Conservation (phyloP, 2,329 filamentous ascomycete genomes). For the Fonsecaea nubica region DNA sequence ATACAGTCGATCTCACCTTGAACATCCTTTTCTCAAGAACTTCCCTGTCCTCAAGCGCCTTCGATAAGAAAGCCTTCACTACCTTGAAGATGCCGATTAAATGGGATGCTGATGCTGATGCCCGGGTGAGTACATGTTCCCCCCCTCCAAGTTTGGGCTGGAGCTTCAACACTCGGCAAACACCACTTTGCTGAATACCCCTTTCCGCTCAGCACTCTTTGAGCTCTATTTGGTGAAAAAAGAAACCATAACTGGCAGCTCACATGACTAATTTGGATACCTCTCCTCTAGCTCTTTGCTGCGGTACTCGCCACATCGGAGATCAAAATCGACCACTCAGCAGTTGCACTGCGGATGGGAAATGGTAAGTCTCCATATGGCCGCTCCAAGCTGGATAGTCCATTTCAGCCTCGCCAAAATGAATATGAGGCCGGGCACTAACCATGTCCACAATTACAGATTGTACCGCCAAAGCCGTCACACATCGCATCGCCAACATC, state of each 20-base stretch:
- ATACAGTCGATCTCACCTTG: not conserved
- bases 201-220: not conserved
- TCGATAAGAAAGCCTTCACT: not conserved
- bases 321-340: not conserved
- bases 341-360: constrained; percentile 11
- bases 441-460: constrained; percentile 11
- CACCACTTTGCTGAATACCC: not conserved
- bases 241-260: no score
- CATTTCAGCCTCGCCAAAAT: not conserved
- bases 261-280: not conserved
- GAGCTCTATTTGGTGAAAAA: no score
- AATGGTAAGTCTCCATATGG: constrained; percentile 7
- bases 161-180: not conserved
- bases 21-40: not conserved
- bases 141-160: not conserved
- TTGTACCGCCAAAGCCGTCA: constrained; percentile 29
- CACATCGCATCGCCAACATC: constrained; percentile 19
- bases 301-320: constrained; percentile 6
- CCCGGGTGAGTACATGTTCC: constrained; percentile 23
- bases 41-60: not conserved
- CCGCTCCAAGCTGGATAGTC: not conserved
- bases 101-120: constrained; percentile 31
- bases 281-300: constrained; percentile 5
- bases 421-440: not conserved
- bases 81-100: constrained; percentile 32